phyloP scores from a whole-genome alignment of 1,284 basidiomycete species.

The Entoloma clypeatum region DNA sequence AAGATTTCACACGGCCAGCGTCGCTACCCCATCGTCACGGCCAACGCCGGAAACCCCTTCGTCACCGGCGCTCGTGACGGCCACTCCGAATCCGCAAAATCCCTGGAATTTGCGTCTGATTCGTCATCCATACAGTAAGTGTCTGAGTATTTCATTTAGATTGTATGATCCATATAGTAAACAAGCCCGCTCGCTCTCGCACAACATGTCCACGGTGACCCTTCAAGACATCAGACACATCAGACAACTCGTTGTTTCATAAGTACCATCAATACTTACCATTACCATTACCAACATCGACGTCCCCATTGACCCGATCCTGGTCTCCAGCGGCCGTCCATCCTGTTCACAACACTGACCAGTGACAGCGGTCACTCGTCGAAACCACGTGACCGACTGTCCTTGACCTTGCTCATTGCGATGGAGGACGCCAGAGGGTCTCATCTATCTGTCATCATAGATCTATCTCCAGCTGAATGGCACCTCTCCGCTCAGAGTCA shows the following conservation, averaged over 20 bases:
- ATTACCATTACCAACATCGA: too few species aligned
- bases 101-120: slow-evolving; percentile 7
- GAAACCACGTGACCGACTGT: slow-evolving; percentile 2
- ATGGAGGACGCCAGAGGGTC: slow-evolving; percentile 51
- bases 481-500: slow-evolving; percentile 48
- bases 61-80: slow-evolving; percentile 57
- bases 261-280: too few species aligned
- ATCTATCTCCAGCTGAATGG: slow-evolving; percentile 84
- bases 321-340: too few species aligned
- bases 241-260: too few species aligned
- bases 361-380: too few species aligned
- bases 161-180: slow-evolving; percentile 1
- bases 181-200: too few species aligned
- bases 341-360: too few species aligned
- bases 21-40: slow-evolving; percentile 61
- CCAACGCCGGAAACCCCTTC: slow-evolving; percentile 68
- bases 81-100: slow-evolving; percentile 38
- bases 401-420: slow-evolving; percentile 14
- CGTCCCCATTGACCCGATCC: too few species aligned
- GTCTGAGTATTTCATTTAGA: neutral
- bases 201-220: too few species aligned
- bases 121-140: slow-evolving; percentile 1
- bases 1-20: slow-evolving; percentile 67
- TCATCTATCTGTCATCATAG: slow-evolving; percentile 78
- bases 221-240: too few species aligned